Percentiles rank a stretch among this genome's conserved stretches.
phyloP scores from a whole-genome alignment of 2,329 filamentous ascomycete species.

The Fusarium keratoplasticum region DNA sequence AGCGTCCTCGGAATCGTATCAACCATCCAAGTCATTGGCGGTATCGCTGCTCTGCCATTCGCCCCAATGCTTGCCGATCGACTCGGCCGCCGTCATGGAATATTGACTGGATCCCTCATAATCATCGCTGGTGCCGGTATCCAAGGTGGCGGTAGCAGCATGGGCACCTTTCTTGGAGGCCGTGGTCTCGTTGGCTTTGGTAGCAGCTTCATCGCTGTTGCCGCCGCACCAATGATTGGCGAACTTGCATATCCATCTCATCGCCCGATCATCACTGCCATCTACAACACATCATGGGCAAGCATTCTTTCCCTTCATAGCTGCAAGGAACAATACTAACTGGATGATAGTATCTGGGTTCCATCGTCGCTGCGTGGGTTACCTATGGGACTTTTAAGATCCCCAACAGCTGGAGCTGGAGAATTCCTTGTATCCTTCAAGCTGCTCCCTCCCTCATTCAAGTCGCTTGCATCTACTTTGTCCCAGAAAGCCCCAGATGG shows the following conservation, averaged over 20 bases:
- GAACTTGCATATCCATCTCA: conserved; percentile 50
- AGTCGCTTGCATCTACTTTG: conserved; percentile 6
- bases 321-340: background rate
- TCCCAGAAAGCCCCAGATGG: conserved; percentile 29
- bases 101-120: conserved; percentile 20
- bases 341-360: conserved; percentile 49
- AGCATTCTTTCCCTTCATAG: background rate
- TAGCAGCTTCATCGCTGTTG: conserved; percentile 39
- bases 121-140: conserved; percentile 40
- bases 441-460: conserved; percentile 1
- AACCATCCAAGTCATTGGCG: conserved; percentile 47
- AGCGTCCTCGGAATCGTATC: conserved; percentile 45
- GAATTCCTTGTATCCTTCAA: conserved; percentile 39
- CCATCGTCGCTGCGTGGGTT: conserved; percentile 39
- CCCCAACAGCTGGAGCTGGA: conserved; percentile 40
- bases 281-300: conserved; percentile 57
- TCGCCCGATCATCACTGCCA: conserved; percentile 53
- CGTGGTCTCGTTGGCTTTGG: conserved; percentile 47
- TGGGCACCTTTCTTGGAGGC: conserved; percentile 46
- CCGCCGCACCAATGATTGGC: conserved; percentile 46
- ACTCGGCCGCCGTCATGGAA: conserved; percentile 45
- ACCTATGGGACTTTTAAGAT: conserved; percentile 20
- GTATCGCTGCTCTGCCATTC: conserved; percentile 46
- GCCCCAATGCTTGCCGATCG: conserved; percentile 49
- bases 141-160: conserved; percentile 38